These are phyloP conservation scores for Halenospora varia DNA, from an alignment of 495 filamentous ascomycete species.

Conservation along the genomic window DNA sequence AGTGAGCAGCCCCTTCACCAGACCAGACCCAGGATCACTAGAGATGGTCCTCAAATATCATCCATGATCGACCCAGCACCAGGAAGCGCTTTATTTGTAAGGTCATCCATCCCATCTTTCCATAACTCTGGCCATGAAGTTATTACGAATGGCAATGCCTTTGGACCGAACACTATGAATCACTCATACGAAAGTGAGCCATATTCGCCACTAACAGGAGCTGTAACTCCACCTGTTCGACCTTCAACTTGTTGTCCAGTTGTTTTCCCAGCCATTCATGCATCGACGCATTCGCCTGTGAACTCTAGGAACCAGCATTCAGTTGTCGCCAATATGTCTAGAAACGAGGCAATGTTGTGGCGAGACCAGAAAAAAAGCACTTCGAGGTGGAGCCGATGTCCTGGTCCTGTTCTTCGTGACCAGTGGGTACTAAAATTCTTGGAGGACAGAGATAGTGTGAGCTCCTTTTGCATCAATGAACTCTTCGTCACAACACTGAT, in stretches of 20 bases:
- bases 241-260: slow-evolving; percentile 9
- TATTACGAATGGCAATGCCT: too few species aligned
- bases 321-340: not conserved
- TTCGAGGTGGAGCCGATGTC: not conserved
- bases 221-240: not conserved
- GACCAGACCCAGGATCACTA: not conserved
- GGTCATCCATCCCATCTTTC: too few species aligned
- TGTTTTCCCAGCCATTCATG: not conserved
- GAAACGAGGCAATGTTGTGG: slow-evolving; percentile 5
- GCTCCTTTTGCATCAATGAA: not conserved
- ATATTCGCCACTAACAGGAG: too few species aligned
- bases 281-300: not conserved
- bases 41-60: slow-evolving; percentile 2
- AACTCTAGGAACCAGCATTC: not conserved
- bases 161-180: too few species aligned
- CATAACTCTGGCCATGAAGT: too few species aligned
- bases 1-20: not conserved
- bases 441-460: slow-evolving; percentile 11
- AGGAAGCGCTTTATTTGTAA: not conserved
- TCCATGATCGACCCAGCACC: not conserved
- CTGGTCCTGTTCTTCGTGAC: not conserved
- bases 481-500: not conserved
- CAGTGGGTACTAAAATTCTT: slow-evolving; percentile 2
- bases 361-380: slow-evolving; percentile 1
- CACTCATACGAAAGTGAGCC: too few species aligned